Percentiles rank a stretch among this genome's conserved stretches.
Evolutionary conservation across 441 rosid species (phyloP).

Genomic region (Gossypium schwendimanii): DNA sequence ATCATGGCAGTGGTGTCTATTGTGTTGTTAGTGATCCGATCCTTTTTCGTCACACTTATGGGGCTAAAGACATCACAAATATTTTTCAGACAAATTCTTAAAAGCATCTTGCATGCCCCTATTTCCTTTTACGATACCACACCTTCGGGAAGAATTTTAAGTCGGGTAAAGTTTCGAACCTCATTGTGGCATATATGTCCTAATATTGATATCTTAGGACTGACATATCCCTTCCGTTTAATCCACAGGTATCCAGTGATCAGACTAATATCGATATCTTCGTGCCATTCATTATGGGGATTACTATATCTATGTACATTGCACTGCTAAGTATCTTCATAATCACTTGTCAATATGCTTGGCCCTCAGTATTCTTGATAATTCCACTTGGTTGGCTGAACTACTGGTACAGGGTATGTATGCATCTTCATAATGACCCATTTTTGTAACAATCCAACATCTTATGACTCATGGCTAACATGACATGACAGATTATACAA

Average conservation of each 20-base stretch:
- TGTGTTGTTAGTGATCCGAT: constrained; percentile 40
- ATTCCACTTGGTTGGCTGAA: constrained; percentile 86
- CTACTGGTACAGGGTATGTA: constrained; percentile 72
- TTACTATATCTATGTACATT: constrained; percentile 58
- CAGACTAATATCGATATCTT: constrained; percentile 78
- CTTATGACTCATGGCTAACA: neutral
- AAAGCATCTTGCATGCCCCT: constrained; percentile 77
- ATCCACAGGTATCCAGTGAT: constrained; percentile 82
- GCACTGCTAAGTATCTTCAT: constrained; percentile 78
- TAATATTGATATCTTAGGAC: neutral
- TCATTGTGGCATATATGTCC: neutral
- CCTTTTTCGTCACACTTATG: constrained; percentile 49
- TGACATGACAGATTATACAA: neutral
- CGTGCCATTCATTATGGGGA: constrained; percentile 56
- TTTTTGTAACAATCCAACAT: neutral
- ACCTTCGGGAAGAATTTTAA: constrained; percentile 88
- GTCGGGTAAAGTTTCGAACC: constrained; percentile 47
- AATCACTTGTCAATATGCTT: constrained; percentile 83
- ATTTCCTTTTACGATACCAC: constrained; percentile 94
- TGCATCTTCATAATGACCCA: neutral
- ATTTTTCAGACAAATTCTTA: constrained; percentile 64
- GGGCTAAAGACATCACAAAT: constrained; percentile 83
- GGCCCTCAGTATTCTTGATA: constrained; percentile 78
- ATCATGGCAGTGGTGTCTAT: constrained; percentile 50
- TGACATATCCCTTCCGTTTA: constrained; percentile 8